phyloP scores from a whole-genome alignment of 2,329 filamentous ascomycete species.

The Zelopaecilomyces penicillatus region DNA sequence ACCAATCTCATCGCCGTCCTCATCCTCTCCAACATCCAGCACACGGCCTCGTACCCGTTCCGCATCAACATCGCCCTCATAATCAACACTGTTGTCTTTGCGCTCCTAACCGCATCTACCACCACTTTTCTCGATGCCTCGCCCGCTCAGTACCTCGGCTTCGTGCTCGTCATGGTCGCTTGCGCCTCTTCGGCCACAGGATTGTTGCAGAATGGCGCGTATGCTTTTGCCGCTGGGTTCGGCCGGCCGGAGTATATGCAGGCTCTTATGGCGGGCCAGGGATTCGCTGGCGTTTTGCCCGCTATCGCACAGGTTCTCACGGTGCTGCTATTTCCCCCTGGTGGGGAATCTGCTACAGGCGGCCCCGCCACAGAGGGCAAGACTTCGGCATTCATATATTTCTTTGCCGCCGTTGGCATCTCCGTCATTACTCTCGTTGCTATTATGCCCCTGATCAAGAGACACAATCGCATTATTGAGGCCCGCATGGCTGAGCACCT shows the following conservation, averaged over 20 bases:
- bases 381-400: constrained; percentile 77
- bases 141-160: constrained; percentile 63
- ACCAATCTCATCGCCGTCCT: constrained; percentile 73
- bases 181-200: constrained; percentile 72
- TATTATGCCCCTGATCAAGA: constrained; percentile 64
- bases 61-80: constrained; percentile 71
- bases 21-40: constrained; percentile 71
- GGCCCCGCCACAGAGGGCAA: constrained; percentile 15
- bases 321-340: constrained; percentile 52
- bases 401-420: constrained; percentile 75
- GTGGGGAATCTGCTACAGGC: constrained; percentile 16
- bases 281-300: constrained; percentile 82
- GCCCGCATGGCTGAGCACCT: constrained; percentile 39
- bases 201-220: constrained; percentile 86
- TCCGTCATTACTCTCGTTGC: constrained; percentile 62
- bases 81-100: constrained; percentile 71
- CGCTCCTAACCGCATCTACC: constrained; percentile 73
- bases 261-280: constrained; percentile 92
- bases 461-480: constrained; percentile 47
- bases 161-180: constrained; percentile 75
- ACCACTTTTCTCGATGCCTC: constrained; percentile 54
- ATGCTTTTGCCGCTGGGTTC: constrained; percentile 83
- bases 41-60: constrained; percentile 75
- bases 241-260: constrained; percentile 84
- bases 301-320: constrained; percentile 79